phyloP scores from a whole-genome alignment of 495 filamentous ascomycete species.

The Xylaria scruposa region DNA sequence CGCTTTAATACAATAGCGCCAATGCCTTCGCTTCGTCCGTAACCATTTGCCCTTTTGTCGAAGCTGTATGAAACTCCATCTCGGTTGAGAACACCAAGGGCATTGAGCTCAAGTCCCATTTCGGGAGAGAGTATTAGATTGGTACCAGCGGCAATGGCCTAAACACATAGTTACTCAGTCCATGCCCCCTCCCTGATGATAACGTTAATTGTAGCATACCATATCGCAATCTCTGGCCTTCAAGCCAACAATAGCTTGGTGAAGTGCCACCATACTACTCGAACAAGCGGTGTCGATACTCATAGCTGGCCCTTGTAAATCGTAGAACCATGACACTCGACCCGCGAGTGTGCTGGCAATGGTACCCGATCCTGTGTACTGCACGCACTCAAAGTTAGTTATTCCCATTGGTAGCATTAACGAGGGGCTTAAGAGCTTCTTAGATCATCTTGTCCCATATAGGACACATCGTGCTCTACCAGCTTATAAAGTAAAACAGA shows the following conservation, averaged over 20 bases:
- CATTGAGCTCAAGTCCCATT: not conserved
- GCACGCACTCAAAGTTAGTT: not conserved
- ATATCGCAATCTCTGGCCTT: conserved; percentile 44
- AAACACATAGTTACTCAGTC: not conserved
- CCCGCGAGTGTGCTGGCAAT: conserved; percentile 45
- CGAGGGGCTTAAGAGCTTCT: too few species aligned
- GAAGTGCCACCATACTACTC: conserved; percentile 57
- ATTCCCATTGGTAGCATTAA: too few species aligned
- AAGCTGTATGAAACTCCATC: not conserved
- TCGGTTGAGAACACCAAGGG: not conserved
- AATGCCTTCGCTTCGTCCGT: not conserved
- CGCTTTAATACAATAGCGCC: not conserved
- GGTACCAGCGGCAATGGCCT: not conserved
- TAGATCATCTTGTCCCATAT: too few species aligned
- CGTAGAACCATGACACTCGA: conserved; percentile 63
- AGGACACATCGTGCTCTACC: too few species aligned
- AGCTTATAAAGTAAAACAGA: too few species aligned
- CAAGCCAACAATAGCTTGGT: conserved; percentile 43
- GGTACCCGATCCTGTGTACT: conserved; percentile 26
- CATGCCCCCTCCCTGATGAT: not conserved
- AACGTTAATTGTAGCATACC: conserved; percentile 21
- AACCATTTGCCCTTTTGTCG: not conserved
- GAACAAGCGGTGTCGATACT: conserved; percentile 68
- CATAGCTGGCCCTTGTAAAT: conserved; percentile 62
- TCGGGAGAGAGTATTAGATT: not conserved